Conservation (phyloP, 2,329 filamentous ascomycete species). For the Colletotrichum destructivum region DNA sequence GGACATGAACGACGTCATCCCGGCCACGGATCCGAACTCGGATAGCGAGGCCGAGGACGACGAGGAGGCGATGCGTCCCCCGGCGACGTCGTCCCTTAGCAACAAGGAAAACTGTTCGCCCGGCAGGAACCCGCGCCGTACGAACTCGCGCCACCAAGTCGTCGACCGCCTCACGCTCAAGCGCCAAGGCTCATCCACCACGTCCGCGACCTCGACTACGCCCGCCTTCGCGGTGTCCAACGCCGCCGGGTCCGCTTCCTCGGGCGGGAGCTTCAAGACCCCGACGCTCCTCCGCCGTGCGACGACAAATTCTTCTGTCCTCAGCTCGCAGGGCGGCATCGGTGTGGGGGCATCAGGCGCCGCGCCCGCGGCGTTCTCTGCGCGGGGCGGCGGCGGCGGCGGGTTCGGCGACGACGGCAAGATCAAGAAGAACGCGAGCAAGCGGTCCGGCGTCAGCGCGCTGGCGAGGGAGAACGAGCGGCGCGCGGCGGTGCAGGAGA, state of each 20-base stretch:
- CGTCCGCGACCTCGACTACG: slow-evolving; percentile 53
- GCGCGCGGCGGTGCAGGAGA: slow-evolving; percentile 68
- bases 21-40: slow-evolving; percentile 63
- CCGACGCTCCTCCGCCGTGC: slow-evolving; percentile 81
- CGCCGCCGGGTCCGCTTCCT: slow-evolving; percentile 56
- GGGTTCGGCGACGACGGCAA: slow-evolving; percentile 64
- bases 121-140: slow-evolving; percentile 53
- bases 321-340: slow-evolving; percentile 48
- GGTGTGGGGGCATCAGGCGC: slow-evolving; percentile 28
- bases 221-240: slow-evolving; percentile 68
- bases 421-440: slow-evolving; percentile 73
- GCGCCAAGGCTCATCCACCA: slow-evolving; percentile 63
- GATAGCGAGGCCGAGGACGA: slow-evolving; percentile 64
- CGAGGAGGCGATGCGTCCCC: slow-evolving; percentile 55
- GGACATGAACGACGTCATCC: slow-evolving; percentile 69
- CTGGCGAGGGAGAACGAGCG: slow-evolving; percentile 74
- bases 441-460: slow-evolving; percentile 73
- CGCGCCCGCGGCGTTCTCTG: slow-evolving; percentile 18
- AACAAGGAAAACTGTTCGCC: slow-evolving; percentile 66
- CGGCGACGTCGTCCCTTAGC: slow-evolving; percentile 46
- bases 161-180: slow-evolving; percentile 84
- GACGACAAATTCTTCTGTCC: slow-evolving; percentile 75
- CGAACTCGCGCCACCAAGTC: slow-evolving; percentile 58
- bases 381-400: slow-evolving; percentile 24
- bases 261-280: slow-evolving; percentile 71